Evolutionary conservation across 352 stramenopile species (phyloP), one percentile per base, ranked within the genome.

Genomic region (Pythium dissotocum): DNA sequence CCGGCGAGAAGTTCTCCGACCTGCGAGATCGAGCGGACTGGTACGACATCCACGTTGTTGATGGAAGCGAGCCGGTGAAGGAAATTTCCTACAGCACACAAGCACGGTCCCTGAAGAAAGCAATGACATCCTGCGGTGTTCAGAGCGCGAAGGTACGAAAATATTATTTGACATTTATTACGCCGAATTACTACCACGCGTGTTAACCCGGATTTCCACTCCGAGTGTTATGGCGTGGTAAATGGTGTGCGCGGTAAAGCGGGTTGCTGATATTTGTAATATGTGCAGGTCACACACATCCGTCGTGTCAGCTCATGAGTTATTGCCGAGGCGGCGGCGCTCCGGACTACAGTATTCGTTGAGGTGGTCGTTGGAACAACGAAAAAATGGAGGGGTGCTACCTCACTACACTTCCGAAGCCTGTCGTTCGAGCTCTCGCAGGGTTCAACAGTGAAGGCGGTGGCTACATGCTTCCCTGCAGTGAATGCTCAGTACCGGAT

Each of bases 301-400:
- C 28, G 60, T 16, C 48, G 49, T 14, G 24, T 13, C 2, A 66
- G 60, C 21, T 66, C 60, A 16, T 60, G 60, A n/a, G 60, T 66
- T 0, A 59, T 59, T 38, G 60, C 49, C 1, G 60, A 66, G n/a
- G 13, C 30, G 16, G 53, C 10, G 60, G 60, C 4, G 60, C 60
- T 2, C 6, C 18, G 0, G 60, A 66, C 2, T 28, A 1, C 4
- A 51, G 48, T 21, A 65, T 65, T 18, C 26, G 60, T 14, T 30
- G 60, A 18, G 60, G 46, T 38, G 60, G 60, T 1, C 13, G 58
- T 2, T 64, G 46, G 58, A 64, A 46, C 14, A 64, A 64, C 30
- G 42, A 56, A 16, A 46, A 64, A 16, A 64, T 64, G 58, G 58
- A 64, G 30, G n/a, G 30, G 2, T 64, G 58, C 44, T 56, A 64